Base-by-base conservation (phyloP, 176 grass and related monocot species). In the Oropetium thomaeum region DNA sequence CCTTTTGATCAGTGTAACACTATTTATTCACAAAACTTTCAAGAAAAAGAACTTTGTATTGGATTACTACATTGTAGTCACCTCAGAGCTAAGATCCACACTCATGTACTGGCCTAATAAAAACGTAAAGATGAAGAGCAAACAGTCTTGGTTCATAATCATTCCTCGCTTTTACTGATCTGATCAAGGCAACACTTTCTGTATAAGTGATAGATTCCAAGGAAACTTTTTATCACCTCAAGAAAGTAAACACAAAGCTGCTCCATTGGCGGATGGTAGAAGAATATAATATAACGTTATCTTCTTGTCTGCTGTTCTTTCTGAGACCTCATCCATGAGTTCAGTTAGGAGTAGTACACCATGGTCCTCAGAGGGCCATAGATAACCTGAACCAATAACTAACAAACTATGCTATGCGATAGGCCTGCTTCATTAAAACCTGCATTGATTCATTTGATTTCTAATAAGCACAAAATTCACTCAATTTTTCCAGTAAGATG, bases 1-100 rank as follows among this genome's bases (percentile, higher is more conserved):
- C 42, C 40, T 58, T 76, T 77, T 73, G 27, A 73, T 76, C 42
- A 81, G 16, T 53, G 77, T 20, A 75, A 49, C 65, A 67, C 41
- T 75, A 64, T 51, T 51, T 34, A 26, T 35, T 65, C 16, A 53
- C 17, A 65, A 40, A 35, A 74, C 29, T 68, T 71, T 53, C 67
- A 70, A 62, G 3, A 29, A 29, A 59, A 43, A 38, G 38, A 84
- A 64, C n/a, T 59, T 54, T 69, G 13, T 45, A 70, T 15, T 48
- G 27, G 62, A 66, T 64, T 55, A 71, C 31, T 62, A 71, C 31
- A 35, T 51, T 63, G 23, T 41, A n/a, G 58, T 75, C 58, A 49
- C 17, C 44, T 23, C 39, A 67, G 79, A 34, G 28, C 23, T 54
- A 42, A 51, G 43, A 62, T 63, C 22, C 57, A 4, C 27, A 40